Evolutionary conservation across 768 basidiomycete genomes (phyloP).

Genomic region (Pleurotus eryngii): DNA sequence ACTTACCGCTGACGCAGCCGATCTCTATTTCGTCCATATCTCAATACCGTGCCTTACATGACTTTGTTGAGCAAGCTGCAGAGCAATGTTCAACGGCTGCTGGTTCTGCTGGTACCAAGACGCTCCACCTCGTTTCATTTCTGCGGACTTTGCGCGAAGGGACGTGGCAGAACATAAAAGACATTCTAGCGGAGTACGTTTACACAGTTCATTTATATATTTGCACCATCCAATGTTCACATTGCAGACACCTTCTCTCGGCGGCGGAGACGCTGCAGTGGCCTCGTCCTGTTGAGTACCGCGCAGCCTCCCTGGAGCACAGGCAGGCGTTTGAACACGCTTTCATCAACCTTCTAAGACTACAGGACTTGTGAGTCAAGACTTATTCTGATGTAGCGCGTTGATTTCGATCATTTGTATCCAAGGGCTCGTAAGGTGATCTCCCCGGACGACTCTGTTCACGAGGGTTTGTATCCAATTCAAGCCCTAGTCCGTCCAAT

Average conservation of each 20-base stretch:
- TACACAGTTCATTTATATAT: neutral
- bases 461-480: slow-evolving; percentile 75
- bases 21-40: slow-evolving; percentile 47
- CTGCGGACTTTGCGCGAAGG: slow-evolving; percentile 58
- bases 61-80: slow-evolving; percentile 52
- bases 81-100: slow-evolving; percentile 42
- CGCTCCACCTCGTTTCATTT: slow-evolving; percentile 60
- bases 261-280: slow-evolving; percentile 79
- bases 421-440: slow-evolving; percentile 53
- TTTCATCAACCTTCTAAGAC: slow-evolving; percentile 69
- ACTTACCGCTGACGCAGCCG: slow-evolving; percentile 27
- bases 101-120: slow-evolving; percentile 42
- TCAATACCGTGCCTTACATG: slow-evolving; percentile 58
- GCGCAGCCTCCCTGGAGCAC: slow-evolving; percentile 42
- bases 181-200: slow-evolving; percentile 43
- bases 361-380: slow-evolving; percentile 73
- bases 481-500: slow-evolving; percentile 84
- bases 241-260: slow-evolving; percentile 53
- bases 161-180: slow-evolving; percentile 79
- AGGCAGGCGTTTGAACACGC: slow-evolving; percentile 69
- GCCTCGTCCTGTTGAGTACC: slow-evolving; percentile 76
- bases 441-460: slow-evolving; percentile 24
- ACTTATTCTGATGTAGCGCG: neutral
- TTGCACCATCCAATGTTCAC: neutral
- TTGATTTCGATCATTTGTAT: slow-evolving; percentile 3